Evolutionary conservation across 169 alveolate genomes (phyloP), one percentile per base, ranked within the genome.

Genomic region (Eimeria sp.): DNA sequence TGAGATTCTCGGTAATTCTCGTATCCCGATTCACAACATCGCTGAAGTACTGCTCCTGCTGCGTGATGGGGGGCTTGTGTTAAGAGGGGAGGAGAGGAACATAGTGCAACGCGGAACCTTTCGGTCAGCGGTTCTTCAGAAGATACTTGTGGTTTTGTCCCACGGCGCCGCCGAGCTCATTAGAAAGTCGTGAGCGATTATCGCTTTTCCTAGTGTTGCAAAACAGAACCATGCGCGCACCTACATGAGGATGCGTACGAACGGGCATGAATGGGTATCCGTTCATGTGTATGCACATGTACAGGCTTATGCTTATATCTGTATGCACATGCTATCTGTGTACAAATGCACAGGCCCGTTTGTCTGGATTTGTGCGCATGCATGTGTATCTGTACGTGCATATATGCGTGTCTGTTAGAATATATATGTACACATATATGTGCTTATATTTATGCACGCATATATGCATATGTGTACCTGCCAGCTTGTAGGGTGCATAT

Each of bases 151-250:
- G 77, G 91, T 85, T 33, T 14, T 85, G 78, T 85, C 78, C 33
- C 77, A 58, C 77, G 91, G 91, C 78, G 60, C 60, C 20, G 54
- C 91, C 52, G 91, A 60, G 91, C 77, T 85, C n/a, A 58, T 85
- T 33, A 85, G 56, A 43, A 56, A 85, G 37, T 85, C 91, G 91
- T 85, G 77, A 60, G 91, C 58, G 14, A 33, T 2, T 27, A 37
- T 60, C 16, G 56, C 71, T 62, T 62, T 62, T 62, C 33, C 18
- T 33, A 62, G 30, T 27, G 27, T 23, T 62, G 71, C 71, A 27
- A 20, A 62, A 27, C 33, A 62, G 71, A 62, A 62, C 30, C 71
- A 23, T 62, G 30, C 71, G 27, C 27, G 30, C 27, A 9, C 71
- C 4, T 23, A 20, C 71, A 62, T 62, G 71, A 30, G 18, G 1